Evolutionary conservation across 495 filamentous ascomycete species (phyloP).

Genomic region (Penicillium longicatenatum): DNA sequence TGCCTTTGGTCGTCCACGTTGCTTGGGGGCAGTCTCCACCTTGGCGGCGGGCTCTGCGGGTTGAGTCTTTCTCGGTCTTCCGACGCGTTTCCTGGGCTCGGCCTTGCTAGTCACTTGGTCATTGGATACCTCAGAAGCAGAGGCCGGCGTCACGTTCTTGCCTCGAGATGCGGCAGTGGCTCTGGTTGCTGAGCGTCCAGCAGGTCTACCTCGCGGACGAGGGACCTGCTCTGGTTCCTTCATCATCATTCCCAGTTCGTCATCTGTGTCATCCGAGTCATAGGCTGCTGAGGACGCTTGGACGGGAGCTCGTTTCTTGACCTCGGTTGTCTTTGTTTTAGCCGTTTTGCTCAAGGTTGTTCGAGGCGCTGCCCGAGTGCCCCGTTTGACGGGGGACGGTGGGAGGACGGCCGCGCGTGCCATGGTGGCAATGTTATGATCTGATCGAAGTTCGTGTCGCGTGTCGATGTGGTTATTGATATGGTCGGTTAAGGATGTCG

Average conservation of each 20-base stretch:
- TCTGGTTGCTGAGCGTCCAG: conserved; percentile 16
- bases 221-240: conserved; percentile 18
- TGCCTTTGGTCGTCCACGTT: conserved; percentile 10
- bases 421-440: conserved; percentile 27
- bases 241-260: conserved; percentile 42
- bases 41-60: neutral
- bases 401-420: conserved; percentile 47
- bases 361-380: conserved; percentile 33
- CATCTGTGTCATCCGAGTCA: conserved; percentile 39
- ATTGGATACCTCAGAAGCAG: conserved; percentile 10
- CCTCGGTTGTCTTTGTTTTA: conserved; percentile 18
- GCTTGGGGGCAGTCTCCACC: conserved; percentile 6
- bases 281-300: conserved; percentile 20
- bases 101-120: conserved; percentile 20
- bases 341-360: conserved; percentile 27
- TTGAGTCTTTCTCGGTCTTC: conserved; percentile 35
- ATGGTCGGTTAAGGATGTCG: conserved; percentile 5
- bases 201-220: conserved; percentile 20
- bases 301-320: conserved; percentile 21
- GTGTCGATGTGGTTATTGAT: conserved; percentile 6
- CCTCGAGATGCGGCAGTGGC: conserved; percentile 19
- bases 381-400: conserved; percentile 36
- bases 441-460: conserved; percentile 12
- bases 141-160: conserved; percentile 20
- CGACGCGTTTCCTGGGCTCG: conserved; percentile 37